Conservation (phyloP, 2,329 filamentous ascomycete genomes). For the Sclerotinia trifoliorum region DNA sequence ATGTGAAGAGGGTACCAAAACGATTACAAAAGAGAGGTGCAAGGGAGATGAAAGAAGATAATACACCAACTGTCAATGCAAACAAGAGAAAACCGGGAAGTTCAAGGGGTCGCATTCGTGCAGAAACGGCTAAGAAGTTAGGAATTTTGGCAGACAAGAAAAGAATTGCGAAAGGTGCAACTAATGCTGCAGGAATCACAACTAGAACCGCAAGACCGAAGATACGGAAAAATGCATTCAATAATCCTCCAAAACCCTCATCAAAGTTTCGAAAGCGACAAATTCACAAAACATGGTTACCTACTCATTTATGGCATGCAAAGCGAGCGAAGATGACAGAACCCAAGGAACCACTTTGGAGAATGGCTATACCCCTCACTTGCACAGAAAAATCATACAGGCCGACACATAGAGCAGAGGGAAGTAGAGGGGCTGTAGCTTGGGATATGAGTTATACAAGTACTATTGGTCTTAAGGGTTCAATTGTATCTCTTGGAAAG, state of each 20-base stretch:
- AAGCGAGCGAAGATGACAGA: conserved; percentile 88
- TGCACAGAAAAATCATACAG: conserved; percentile 89
- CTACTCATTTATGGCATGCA: conserved; percentile 90
- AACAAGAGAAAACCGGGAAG: conserved; percentile 60
- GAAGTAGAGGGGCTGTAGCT: conserved; percentile 71
- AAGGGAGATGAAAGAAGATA: conserved; percentile 80
- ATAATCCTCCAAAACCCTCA: conserved; percentile 59
- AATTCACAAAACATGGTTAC: conserved; percentile 86
- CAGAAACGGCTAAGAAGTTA: conserved; percentile 73
- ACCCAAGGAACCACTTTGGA: conserved; percentile 78
- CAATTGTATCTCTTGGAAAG: conserved; percentile 59
- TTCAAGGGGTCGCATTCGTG: conserved; percentile 60
- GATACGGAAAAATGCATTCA: conserved; percentile 68
- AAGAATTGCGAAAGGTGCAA: conserved; percentile 45
- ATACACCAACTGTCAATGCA: conserved; percentile 75
- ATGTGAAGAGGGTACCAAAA: conserved; percentile 84
- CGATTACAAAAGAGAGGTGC: conserved; percentile 68
- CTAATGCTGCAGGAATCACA: conserved; percentile 37
- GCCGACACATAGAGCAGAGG: conserved; percentile 77
- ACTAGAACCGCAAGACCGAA: conserved; percentile 56
- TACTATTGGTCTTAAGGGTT: conserved; percentile 75
- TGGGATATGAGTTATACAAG: conserved; percentile 97
- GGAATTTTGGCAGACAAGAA: conserved; percentile 60
- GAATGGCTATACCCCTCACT: conserved; percentile 80
- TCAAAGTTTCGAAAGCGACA: conserved; percentile 83